Evolutionary conservation across 2,329 filamentous ascomycete species (phyloP), one percentile per base, ranked within the genome.

Genomic region (Ampelomyces quisqualis): DNA sequence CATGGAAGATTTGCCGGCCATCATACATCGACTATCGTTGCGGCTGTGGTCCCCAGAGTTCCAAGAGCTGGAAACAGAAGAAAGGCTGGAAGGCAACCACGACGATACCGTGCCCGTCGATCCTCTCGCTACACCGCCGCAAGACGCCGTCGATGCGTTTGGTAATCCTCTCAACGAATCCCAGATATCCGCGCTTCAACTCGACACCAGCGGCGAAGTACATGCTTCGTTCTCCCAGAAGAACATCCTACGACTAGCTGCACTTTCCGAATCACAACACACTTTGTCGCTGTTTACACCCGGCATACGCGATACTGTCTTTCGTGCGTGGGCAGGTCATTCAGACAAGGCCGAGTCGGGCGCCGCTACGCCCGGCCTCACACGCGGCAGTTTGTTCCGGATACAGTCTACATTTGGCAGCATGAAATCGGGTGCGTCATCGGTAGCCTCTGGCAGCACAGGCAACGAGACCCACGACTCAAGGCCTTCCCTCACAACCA

Each of bases 1-100:
- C 77, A 97, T 97, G 90, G 91, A 98, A 51, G 93, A 98, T 67
- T 73, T 98, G 17, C 93, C 93, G 1, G 90, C 91, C 34, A 97
- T 97, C 45, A 95, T 98, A 47, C 93, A 98, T 69, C 82, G 90
- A 36, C 73, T 98, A 14, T 97, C 91, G 0, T 74, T 97, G 42
- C 83, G 88, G 51, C 71, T 96, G 34, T 95, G 90, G 84, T 93
- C 89, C 38, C 88, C 90, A 0, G 91, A 97, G 55, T 88, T 93
- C 64, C 77, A 82, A 35, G 78, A 81, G 15, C 79, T 81, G 34
- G 85, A 88, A 53, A 76, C 76, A 23, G 77, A 81, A 47, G 75
- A 81, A 33, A 62, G 73, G 30, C 55, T 73, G 49, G 64, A 72
- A 8, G 65, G 73, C 41, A 62, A 70, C 1, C 79, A 78, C 43